phyloP scores from a whole-genome alignment of 306 rosid genomes.

The Pterocarpus santalinus region DNA sequence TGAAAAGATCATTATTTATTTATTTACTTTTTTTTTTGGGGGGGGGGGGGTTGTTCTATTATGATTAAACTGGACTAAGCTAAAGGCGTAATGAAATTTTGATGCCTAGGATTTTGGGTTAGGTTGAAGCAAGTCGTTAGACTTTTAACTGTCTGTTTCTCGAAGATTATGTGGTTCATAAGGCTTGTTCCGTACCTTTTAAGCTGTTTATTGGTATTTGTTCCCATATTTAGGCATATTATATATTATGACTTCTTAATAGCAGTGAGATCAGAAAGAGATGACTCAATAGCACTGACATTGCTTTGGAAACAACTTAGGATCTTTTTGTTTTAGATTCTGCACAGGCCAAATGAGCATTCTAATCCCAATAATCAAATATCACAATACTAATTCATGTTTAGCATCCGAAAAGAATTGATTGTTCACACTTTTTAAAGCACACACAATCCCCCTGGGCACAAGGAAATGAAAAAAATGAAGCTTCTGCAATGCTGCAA shows the following conservation, averaged over 20 bases:
- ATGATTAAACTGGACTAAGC: slow-evolving; percentile 11
- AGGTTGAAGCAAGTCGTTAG: not conserved
- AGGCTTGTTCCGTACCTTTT: not conserved
- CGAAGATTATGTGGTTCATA: slow-evolving; percentile 12
- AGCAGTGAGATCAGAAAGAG: slow-evolving; percentile 10
- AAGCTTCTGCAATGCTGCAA: slow-evolving; percentile 25
- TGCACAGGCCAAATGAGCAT: slow-evolving; percentile 12
- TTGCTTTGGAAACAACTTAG: slow-evolving; percentile 27
- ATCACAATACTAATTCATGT: slow-evolving; percentile 17
- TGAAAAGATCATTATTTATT: not conserved
- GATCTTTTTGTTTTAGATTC: slow-evolving; percentile 20
- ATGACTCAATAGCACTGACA: slow-evolving; percentile 13
- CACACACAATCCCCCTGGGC: slow-evolving; percentile 17
- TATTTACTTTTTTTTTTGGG: not conserved
- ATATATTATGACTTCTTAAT: not conserved
- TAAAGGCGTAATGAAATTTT: not conserved
- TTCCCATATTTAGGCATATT: slow-evolving; percentile 15
- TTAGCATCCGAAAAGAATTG: slow-evolving; percentile 19
- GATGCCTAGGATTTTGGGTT: not conserved
- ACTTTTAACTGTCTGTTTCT: slow-evolving; percentile 6
- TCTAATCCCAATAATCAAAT: not conserved
- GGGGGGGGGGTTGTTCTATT: not conserved
- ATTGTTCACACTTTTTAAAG: slow-evolving; percentile 25
- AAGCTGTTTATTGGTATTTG: not conserved
- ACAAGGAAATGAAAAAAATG: not conserved